Evolutionary conservation across 2,329 filamentous ascomycete genomes (phyloP).

Genomic region (Fusarium goolgardi): DNA sequence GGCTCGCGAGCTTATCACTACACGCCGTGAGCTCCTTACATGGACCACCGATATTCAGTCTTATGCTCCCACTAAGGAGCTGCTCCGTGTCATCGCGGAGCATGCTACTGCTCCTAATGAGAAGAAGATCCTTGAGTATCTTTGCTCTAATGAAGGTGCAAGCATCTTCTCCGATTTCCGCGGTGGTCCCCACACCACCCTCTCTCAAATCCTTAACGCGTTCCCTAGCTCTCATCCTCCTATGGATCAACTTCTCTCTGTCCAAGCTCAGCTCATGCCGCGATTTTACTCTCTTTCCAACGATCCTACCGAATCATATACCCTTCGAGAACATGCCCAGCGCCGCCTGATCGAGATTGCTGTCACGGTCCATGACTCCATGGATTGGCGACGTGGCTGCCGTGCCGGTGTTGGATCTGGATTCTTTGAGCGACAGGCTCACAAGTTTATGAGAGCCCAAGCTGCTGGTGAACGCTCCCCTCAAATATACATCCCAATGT

Average conservation of each 20-base stretch:
- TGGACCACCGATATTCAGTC: constrained; percentile 97
- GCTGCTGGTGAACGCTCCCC: constrained; percentile 65
- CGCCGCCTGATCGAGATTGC: constrained; percentile 92
- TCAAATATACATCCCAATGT: constrained; percentile 90
- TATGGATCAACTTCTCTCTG: constrained; percentile 81
- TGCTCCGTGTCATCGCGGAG: constrained; percentile 88
- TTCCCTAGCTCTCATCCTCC: constrained; percentile 94
- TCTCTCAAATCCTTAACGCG: constrained; percentile 87
- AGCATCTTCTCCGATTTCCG: constrained; percentile 93
- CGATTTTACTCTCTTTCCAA: constrained; percentile 98
- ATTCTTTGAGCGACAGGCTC: constrained; percentile 89
- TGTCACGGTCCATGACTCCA: constrained; percentile 91
- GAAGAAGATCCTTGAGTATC: constrained; percentile 86
- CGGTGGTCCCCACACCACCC: constrained; percentile 85
- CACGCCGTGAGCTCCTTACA: constrained; percentile 88
- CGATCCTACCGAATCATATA: constrained; percentile 83
- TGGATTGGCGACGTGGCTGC: constrained; percentile 77
- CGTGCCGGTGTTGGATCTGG: constrained; percentile 92
- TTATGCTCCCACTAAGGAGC: constrained; percentile 86
- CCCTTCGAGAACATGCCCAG: constrained; percentile 73
- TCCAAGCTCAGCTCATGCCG: constrained; percentile 90
- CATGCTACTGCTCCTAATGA: constrained; percentile 83
- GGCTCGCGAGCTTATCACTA: constrained; percentile 87
- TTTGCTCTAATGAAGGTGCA: constrained; percentile 91
- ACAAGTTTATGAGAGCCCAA: constrained; percentile 76